A percentile compares a stretch with the other conserved stretches of the same genome.
These are phyloP conservation scores for Schizophyllum commune DNA, from an alignment of 1,284 basidiomycete genomes.

Conservation along the genomic window DNA sequence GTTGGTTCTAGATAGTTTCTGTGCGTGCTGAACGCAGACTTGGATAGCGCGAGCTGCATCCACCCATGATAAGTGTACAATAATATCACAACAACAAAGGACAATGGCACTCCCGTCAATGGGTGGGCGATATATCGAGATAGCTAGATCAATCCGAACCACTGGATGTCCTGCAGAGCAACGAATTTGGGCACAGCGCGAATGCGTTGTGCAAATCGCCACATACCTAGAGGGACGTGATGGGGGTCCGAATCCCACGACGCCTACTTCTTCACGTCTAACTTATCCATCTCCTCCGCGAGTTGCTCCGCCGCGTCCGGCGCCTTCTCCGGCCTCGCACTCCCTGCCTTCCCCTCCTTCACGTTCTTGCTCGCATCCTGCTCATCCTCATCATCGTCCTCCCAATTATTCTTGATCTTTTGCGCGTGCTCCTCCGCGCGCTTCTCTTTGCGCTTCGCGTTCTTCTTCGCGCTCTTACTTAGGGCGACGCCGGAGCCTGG, in stretches of 20 bases:
- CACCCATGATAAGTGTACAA: background rate
- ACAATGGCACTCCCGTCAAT: background rate
- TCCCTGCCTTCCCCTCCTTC: background rate
- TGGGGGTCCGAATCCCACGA: background rate
- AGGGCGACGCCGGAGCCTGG: slow-evolving; percentile 22
- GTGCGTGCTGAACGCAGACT: no score
- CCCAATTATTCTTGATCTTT: slow-evolving; percentile 63
- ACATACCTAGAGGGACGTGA: background rate
- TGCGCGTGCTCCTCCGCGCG: slow-evolving; percentile 46
- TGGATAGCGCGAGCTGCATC: background rate
- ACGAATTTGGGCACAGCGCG: no score
- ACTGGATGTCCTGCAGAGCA: no score
- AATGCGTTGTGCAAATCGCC: no score
- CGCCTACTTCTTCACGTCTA: background rate
- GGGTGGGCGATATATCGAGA: background rate
- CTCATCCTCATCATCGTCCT: slow-evolving; percentile 61
- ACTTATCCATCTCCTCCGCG: background rate
- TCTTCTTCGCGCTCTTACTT: slow-evolving; percentile 69
- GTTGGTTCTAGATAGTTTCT: background rate
- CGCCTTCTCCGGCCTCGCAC: background rate
- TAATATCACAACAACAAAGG: background rate
- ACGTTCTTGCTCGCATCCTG: background rate
- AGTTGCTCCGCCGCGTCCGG: background rate
- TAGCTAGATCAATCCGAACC: background rate
- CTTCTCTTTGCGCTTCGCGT: slow-evolving; percentile 68